A percentile compares a stretch with the other conserved stretches of the same genome.
Conservation (phyloP, 805 yeast species). For the Candida railenensis region DNA sequence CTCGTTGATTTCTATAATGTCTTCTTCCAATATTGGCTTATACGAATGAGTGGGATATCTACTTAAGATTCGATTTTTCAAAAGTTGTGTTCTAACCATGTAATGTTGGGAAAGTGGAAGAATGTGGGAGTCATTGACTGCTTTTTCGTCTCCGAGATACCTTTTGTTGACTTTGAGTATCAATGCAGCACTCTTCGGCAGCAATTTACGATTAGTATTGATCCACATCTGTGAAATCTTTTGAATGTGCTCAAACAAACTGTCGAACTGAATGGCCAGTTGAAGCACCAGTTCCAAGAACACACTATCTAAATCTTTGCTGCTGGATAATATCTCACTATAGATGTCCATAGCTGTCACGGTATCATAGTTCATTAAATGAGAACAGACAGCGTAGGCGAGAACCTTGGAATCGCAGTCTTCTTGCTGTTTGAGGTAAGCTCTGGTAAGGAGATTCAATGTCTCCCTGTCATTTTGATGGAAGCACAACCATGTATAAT, state of each 20-base stretch:
- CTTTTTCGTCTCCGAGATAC: not conserved
- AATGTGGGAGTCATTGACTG: not conserved
- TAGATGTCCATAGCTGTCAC: constrained; percentile 27
- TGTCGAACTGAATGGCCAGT: constrained; percentile 23
- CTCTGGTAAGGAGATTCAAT: constrained; percentile 18
- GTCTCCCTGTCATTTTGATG: constrained; percentile 31
- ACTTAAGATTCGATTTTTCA: constrained; percentile 23
- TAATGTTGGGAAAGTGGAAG: constrained; percentile 15
- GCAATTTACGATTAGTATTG: constrained; percentile 18
- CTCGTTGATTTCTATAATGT: constrained; percentile 18
- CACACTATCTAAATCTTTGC: constrained; percentile 19
- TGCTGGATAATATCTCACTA: constrained; percentile 17
- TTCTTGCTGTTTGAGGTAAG: constrained; percentile 17
- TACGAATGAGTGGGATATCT: constrained; percentile 24
- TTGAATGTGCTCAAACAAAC: constrained; percentile 30
- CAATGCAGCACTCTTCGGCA: constrained; percentile 23
- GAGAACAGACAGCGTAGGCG: constrained; percentile 28
- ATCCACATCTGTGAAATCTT: constrained; percentile 28
- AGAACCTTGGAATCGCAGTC: constrained; percentile 24
- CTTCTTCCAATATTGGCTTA: constrained; percentile 24
- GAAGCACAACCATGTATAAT: constrained; percentile 34
- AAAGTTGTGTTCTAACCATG: constrained; percentile 20
- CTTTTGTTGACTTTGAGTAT: constrained; percentile 17
- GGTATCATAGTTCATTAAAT: constrained; percentile 32
- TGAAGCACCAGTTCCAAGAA: constrained; percentile 26